phyloP scores from a whole-genome alignment of 306 rosid genomes.

The Casuarina equisetifolia region DNA sequence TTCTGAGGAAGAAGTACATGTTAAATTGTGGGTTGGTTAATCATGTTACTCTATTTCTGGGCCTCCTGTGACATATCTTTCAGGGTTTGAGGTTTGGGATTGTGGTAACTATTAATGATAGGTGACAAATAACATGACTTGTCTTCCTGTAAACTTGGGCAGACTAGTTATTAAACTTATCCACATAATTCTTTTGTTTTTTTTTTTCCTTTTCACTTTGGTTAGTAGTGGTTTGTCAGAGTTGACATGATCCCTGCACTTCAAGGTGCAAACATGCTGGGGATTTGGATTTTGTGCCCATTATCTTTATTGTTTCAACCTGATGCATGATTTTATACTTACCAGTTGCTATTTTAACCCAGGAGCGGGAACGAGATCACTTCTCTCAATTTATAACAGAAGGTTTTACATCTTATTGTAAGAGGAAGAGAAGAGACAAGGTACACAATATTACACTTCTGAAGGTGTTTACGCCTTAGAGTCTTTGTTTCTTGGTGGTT shows the following conservation, averaged over 20 bases:
- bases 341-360: slow-evolving; percentile 20
- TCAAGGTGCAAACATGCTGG: slow-evolving; percentile 6
- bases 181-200: background rate
- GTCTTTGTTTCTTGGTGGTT: background rate
- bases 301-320: background rate
- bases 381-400: slow-evolving; percentile 89
- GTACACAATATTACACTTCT: slow-evolving; percentile 37
- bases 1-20: too few relatives aligned
- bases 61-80: background rate
- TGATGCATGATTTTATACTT: background rate
- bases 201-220: background rate
- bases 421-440: slow-evolving; percentile 99
- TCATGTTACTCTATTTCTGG: background rate
- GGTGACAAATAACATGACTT: background rate
- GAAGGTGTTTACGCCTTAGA: slow-evolving; percentile 1
- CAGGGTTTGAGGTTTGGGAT: background rate
- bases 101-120: background rate
- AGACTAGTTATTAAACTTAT: background rate
- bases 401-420: slow-evolving; percentile 91
- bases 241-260: background rate
- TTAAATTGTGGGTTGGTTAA: too few relatives aligned
- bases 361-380: slow-evolving; percentile 95
- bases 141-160: background rate
- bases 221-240: background rate
- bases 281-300: slow-evolving; percentile 11